phyloP scores from a whole-genome alignment of 768 basidiomycete species.

The Hypsizygus marmoreus region DNA sequence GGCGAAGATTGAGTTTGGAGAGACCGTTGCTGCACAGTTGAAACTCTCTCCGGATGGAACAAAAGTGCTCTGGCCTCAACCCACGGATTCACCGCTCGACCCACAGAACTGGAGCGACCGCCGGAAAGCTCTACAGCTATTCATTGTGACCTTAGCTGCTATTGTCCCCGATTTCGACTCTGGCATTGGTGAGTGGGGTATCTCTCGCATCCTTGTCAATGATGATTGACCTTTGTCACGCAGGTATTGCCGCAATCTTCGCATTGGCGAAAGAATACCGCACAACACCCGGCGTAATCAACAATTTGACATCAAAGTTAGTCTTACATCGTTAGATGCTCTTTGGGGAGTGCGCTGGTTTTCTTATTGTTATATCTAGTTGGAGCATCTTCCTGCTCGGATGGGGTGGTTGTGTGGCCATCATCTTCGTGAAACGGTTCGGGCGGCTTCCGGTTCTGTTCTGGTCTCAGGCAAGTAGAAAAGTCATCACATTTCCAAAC shows the following conservation, averaged over 20 bases:
- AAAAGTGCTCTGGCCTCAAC: constrained; percentile 65
- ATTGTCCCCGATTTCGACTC: constrained; percentile 66
- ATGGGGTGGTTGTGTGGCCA: constrained; percentile 51
- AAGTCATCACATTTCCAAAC: no score
- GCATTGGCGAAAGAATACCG: constrained; percentile 53
- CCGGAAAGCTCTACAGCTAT: constrained; percentile 49
- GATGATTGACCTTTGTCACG: not conserved
- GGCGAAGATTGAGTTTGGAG: constrained; percentile 57
- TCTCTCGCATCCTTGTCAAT: not conserved
- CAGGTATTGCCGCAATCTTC: constrained; percentile 59
- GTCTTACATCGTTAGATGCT: constrained; percentile 1
- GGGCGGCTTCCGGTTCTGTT: constrained; percentile 64
- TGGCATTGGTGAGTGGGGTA: constrained; percentile 41
- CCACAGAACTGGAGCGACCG: constrained; percentile 49
- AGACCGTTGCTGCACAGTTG: constrained; percentile 46
- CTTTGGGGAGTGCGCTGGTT: no score
- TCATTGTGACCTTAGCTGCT: constrained; percentile 56
- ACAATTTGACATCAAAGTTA: constrained; percentile 55
- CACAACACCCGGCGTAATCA: constrained; percentile 52
- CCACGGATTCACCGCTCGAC: constrained; percentile 35
- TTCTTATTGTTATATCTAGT: constrained; percentile 27
- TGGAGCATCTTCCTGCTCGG: constrained; percentile 60
- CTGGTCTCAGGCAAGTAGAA: constrained; percentile 55
- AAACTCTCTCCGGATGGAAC: constrained; percentile 54
- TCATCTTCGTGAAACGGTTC: constrained; percentile 51